Percentiles rank a stretch among this genome's conserved stretches.
These are phyloP conservation scores for Kodamaea fungicola DNA, from an alignment of 1,139 yeast genomes.

Conservation along the genomic window DNA sequence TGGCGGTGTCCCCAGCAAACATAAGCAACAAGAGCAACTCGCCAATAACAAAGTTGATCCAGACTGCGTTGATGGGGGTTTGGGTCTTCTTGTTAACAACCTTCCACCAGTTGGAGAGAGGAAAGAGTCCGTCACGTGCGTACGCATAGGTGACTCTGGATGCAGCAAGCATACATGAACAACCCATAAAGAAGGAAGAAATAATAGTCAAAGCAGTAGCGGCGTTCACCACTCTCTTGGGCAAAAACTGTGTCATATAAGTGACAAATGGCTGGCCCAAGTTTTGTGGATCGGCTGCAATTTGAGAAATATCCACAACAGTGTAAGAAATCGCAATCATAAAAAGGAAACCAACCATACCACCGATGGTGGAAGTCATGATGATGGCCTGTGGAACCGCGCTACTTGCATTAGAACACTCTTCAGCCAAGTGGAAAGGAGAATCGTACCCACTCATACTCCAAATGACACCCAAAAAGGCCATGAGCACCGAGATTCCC, in stretches of 20 bases:
- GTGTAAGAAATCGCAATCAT: conserved; percentile 68
- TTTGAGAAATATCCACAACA: conserved; percentile 48
- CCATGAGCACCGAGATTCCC: conserved; percentile 59
- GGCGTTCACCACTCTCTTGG: conserved; percentile 43
- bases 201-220: conserved; percentile 60
- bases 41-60: conserved; percentile 59
- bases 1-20: conserved; percentile 67
- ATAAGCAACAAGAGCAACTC: conserved; percentile 54
- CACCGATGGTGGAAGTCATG: conserved; percentile 60
- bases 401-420: conserved; percentile 60
- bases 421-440: conserved; percentile 72
- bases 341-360: conserved; percentile 58
- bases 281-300: conserved; percentile 47
- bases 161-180: conserved; percentile 68
- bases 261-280: conserved; percentile 68
- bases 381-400: conserved; percentile 70
- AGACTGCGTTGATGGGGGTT: conserved; percentile 70
- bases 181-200: conserved; percentile 65
- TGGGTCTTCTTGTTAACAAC: conserved; percentile 52
- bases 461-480: conserved; percentile 69
- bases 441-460: conserved; percentile 76
- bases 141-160: conserved; percentile 69
- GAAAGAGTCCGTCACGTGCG: conserved; percentile 69
- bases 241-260: conserved; percentile 51
- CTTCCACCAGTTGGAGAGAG: conserved; percentile 52